Conservation (phyloP, 2,329 filamentous ascomycete genomes). For the Monosporascus ibericus region DNA sequence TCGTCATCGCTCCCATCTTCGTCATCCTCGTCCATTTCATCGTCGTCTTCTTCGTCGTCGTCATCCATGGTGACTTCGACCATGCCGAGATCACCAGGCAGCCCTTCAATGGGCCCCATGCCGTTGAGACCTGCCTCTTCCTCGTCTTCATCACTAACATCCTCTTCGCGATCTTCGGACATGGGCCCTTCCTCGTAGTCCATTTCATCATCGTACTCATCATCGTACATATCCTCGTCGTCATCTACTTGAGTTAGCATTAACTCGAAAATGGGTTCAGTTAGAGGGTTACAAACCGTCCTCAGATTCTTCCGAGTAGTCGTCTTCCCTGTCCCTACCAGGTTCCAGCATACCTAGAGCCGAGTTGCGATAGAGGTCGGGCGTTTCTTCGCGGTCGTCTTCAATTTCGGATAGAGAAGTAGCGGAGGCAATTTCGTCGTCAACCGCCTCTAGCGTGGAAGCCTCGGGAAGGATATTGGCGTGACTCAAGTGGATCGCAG, state of each 20-base stretch:
- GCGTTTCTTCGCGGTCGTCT: conserved; percentile 86
- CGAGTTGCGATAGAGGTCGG: conserved; percentile 94
- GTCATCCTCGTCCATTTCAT: conserved; percentile 52
- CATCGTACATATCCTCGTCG: conserved; percentile 89
- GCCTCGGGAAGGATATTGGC: conserved; percentile 66
- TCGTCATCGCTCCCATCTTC: conserved; percentile 50
- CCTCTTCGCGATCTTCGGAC: conserved; percentile 72
- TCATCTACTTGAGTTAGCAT: conserved; percentile 42
- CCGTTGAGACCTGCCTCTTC: conserved; percentile 63
- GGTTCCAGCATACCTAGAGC: conserved; percentile 92
- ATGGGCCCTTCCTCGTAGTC: conserved; percentile 71
- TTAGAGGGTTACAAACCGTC: conserved; percentile 40
- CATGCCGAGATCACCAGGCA: conserved; percentile 55
- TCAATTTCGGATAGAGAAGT: conserved; percentile 87
- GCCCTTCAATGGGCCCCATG: conserved; percentile 79
- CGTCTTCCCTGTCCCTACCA: conserved; percentile 59
- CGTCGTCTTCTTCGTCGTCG: conserved; percentile 57
- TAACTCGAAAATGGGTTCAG: background rate
- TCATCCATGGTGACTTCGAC: conserved; percentile 77
- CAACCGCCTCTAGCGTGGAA: conserved; percentile 61
- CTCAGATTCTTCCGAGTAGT: conserved; percentile 70
- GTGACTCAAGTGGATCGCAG: conserved; percentile 79
- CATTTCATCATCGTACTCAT: conserved; percentile 88
- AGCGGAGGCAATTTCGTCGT: conserved; percentile 81
- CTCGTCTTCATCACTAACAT: conserved; percentile 82